These are phyloP conservation scores for Tarenaya hassleriana DNA, from an alignment of 345 rosid genomes.

Conservation along the genomic window DNA sequence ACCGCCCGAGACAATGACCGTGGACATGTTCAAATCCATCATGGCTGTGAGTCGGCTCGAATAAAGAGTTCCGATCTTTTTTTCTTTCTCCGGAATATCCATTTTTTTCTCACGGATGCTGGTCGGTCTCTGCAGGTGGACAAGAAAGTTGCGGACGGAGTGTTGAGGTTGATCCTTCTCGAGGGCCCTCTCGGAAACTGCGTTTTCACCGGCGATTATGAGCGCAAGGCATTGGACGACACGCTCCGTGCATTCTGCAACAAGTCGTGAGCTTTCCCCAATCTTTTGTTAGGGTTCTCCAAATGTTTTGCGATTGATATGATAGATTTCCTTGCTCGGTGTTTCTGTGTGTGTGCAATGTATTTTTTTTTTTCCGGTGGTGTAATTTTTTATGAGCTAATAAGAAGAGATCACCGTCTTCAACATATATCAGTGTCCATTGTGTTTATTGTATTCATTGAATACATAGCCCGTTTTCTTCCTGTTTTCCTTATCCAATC, in stretches of 20 bases:
- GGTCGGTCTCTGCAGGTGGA: constrained; percentile 53
- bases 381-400: too few relatives aligned
- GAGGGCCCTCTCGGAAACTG: constrained; percentile 93
- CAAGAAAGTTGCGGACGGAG: constrained; percentile 97
- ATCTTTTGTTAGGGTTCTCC: too few relatives aligned
- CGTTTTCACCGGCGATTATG: constrained; percentile 89
- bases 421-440: too few relatives aligned
- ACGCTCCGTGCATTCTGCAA: constrained; percentile 60
- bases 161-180: constrained; percentile 84
- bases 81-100: constrained; percentile 3
- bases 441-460: too few relatives aligned
- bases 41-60: constrained; percentile 68
- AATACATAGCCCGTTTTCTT: too few relatives aligned
- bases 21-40: constrained; percentile 84
- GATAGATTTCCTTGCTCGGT: too few relatives aligned
- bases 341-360: too few relatives aligned
- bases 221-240: constrained; percentile 70
- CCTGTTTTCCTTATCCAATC: too few relatives aligned
- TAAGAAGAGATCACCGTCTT: too few relatives aligned
- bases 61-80: not conserved
- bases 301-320: too few relatives aligned
- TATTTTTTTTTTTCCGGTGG: too few relatives aligned
- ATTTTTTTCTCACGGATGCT: too few relatives aligned
- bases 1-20: constrained; percentile 81
- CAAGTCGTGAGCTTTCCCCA: constrained; percentile 8